A percentile compares a stretch with the other conserved stretches of the same genome.
Evolutionary conservation across 2,329 filamentous ascomycete species (phyloP).

Genomic region (Dothideomycetes sp.): DNA sequence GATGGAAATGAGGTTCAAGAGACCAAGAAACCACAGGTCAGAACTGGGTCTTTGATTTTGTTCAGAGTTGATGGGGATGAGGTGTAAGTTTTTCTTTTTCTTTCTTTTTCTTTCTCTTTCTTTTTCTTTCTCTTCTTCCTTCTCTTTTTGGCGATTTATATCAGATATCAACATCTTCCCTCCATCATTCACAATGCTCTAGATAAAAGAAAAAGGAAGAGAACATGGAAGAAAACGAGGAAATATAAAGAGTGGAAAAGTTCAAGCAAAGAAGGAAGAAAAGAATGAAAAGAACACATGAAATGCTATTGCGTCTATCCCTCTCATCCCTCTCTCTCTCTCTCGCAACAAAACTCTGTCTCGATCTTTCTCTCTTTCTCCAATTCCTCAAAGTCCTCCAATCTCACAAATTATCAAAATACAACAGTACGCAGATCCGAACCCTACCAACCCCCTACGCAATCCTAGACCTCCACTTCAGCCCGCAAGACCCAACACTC

Average conservation of each 20-base stretch:
- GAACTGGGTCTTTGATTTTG: conserved; percentile 65
- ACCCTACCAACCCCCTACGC: conserved; percentile 58
- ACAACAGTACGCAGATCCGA: conserved; percentile 18
- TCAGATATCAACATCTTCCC: conserved; percentile 24
- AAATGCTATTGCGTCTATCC: too few species aligned
- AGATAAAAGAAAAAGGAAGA: conserved; percentile 2
- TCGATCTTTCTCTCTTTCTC: neutral
- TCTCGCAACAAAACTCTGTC: neutral
- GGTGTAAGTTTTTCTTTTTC: conserved; percentile 45
- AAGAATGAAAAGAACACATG: neutral
- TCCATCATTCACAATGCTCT: too few species aligned
- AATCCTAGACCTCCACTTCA: conserved; percentile 79
- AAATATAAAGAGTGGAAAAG: neutral
- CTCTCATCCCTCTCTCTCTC: too few species aligned
- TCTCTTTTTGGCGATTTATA: neutral
- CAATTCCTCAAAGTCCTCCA: neutral
- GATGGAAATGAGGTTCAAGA: conserved; percentile 18
- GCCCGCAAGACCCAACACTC: conserved; percentile 42
- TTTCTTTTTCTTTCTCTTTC: neutral
- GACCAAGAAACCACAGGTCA: conserved; percentile 24
- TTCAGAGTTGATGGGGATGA: conserved; percentile 46
- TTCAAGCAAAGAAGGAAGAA: neutral
- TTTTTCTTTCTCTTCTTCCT: neutral
- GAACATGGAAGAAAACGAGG: neutral
- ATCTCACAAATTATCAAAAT: neutral